Conservation (phyloP, 495 filamentous ascomycete genomes). For the Ascodesmis nigricans region DNA sequence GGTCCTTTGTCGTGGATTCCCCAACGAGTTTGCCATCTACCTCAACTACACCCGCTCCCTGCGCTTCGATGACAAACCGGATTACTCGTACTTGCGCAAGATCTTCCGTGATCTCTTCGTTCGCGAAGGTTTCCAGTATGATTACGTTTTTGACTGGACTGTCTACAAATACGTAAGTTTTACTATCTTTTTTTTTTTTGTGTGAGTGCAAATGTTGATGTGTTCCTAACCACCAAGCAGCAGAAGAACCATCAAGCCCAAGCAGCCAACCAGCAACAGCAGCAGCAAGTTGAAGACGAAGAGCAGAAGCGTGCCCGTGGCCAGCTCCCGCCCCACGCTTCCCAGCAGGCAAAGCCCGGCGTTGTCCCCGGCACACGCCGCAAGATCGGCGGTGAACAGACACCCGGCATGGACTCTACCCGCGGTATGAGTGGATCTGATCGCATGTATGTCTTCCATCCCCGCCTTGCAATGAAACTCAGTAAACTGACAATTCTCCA, state of each 20-base stretch:
- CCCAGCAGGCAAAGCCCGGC: constrained; percentile 44
- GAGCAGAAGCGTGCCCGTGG: constrained; percentile 40
- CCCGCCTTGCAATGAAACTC: constrained; percentile 10
- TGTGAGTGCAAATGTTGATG: constrained; percentile 9
- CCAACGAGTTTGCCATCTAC: constrained; percentile 99
- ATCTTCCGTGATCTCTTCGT: constrained; percentile 99
- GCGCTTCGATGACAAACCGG: constrained; percentile 98
- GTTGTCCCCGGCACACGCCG: constrained; percentile 60
- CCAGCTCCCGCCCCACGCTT: constrained; percentile 35
- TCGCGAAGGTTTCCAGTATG: constrained; percentile 98
- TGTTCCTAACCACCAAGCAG: constrained; percentile 16
- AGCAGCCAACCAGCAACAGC: constrained; percentile 58
- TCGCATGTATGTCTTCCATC: constrained; percentile 88
- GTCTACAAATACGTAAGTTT: constrained; percentile 76
- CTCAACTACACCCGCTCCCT: constrained; percentile 98
- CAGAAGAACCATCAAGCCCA: constrained; percentile 88
- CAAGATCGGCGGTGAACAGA: constrained; percentile 56
- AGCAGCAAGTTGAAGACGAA: constrained; percentile 26
- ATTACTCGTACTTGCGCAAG: constrained; percentile 99
- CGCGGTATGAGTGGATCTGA: constrained; percentile 78
- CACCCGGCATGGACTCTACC: constrained; percentile 47
- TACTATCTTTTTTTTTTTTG: constrained; percentile 1
- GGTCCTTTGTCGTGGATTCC: constrained; percentile 96
- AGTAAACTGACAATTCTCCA: constrained; percentile 51
- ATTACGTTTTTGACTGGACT: constrained; percentile 99